Percentiles rank a stretch among this genome's conserved stretches.
Conservation (phyloP, 192 early-diverging fungal species). For the Mortierella alpina region DNA sequence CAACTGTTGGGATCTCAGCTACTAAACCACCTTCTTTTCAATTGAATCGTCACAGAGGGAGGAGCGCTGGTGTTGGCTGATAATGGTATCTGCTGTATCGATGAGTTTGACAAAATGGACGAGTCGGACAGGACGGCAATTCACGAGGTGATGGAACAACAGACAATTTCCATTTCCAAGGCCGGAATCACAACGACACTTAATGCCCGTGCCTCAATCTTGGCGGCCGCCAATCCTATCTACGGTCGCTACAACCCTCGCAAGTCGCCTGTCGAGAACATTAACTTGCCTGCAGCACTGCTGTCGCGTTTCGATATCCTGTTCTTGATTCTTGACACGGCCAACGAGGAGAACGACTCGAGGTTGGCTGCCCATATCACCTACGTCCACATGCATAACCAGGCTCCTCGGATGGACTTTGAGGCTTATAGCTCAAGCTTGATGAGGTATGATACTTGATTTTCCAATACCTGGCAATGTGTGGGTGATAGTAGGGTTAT, state of each 20-base stretch:
- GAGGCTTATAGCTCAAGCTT: slow-evolving; percentile 77
- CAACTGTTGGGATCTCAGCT: background rate
- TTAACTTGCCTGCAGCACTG: slow-evolving; percentile 95
- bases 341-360: slow-evolving; percentile 79
- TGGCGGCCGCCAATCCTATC: slow-evolving; percentile 97
- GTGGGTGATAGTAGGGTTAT: background rate
- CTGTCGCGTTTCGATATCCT: slow-evolving; percentile 93
- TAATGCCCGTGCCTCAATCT: slow-evolving; percentile 94
- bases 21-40: background rate
- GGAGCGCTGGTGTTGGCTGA: slow-evolving; percentile 98
- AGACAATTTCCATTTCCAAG: slow-evolving; percentile 97
- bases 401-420: slow-evolving; percentile 74
- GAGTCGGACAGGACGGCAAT: slow-evolving; percentile 96
- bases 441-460: slow-evolving; percentile 66
- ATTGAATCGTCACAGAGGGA: slow-evolving; percentile 69
- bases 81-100: slow-evolving; percentile 98
- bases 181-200: slow-evolving; percentile 98
- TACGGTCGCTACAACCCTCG: slow-evolving; percentile 94
- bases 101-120: slow-evolving; percentile 99
- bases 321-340: slow-evolving; percentile 91
- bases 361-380: slow-evolving; percentile 89
- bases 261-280: slow-evolving; percentile 92
- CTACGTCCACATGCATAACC: slow-evolving; percentile 90
- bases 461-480: background rate
- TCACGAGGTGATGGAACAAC: slow-evolving; percentile 99